Evolutionary conservation across 1,284 basidiomycete species (phyloP).

Genomic region (Moesziomyces sp.): DNA sequence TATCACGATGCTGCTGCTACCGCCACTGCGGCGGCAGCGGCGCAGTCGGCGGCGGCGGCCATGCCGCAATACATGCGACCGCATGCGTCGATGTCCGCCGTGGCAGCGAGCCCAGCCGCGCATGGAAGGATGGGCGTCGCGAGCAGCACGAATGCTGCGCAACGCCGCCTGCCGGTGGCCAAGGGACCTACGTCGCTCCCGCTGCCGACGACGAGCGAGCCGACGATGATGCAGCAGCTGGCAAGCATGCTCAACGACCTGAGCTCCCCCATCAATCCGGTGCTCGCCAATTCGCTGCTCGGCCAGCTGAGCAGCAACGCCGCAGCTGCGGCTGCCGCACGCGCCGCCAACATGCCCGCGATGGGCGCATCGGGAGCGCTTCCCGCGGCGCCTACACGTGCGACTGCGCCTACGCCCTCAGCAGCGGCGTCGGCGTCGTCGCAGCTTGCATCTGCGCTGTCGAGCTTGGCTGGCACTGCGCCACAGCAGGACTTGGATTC

Average conservation of each 20-base stretch:
- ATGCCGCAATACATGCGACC: conserved; percentile 25
- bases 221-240: conserved; percentile 52
- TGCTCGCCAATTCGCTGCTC: conserved; percentile 41
- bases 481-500: conserved; percentile 54
- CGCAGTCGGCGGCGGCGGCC: conserved; percentile 25
- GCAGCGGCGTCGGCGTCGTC: conserved; percentile 14
- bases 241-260: conserved; percentile 50
- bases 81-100: conserved; percentile 1
- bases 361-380: conserved; percentile 18
- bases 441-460: conserved; percentile 46
- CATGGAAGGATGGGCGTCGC: conserved; percentile 3
- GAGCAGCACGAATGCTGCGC: conserved; percentile 7
- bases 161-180: conserved; percentile 20
- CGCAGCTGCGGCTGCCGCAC: conserved; percentile 34
- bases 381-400: conserved; percentile 22
- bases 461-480: conserved; percentile 23
- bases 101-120: neutral
- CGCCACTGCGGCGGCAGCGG: conserved; percentile 28
- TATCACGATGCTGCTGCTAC: conserved; percentile 49
- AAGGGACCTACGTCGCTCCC: conserved; percentile 39
- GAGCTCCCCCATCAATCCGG: conserved; percentile 45
- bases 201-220: conserved; percentile 39
- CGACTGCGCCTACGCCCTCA: conserved; percentile 4
- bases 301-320: conserved; percentile 48
- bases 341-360: conserved; percentile 27